Evolutionary conservation across 2,329 filamentous ascomycete genomes (phyloP).

Genomic region (Lecanicillium sp.): DNA sequence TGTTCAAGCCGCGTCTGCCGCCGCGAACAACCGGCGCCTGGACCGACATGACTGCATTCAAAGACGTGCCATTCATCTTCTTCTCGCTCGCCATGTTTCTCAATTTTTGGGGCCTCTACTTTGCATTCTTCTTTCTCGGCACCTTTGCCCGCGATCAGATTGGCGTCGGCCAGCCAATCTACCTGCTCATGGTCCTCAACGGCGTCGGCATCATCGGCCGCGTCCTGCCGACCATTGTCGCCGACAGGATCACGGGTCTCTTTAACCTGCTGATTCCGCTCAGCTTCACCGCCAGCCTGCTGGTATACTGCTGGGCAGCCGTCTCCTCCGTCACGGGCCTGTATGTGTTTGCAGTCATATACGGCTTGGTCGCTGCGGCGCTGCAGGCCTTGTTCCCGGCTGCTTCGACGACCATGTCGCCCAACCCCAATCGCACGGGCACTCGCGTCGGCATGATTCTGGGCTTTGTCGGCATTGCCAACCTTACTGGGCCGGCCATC

Average conservation of each 20-base stretch:
- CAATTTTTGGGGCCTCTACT: slow-evolving; percentile 27
- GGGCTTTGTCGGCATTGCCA: slow-evolving; percentile 20
- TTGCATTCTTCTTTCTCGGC: slow-evolving; percentile 40
- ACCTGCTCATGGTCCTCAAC: slow-evolving; percentile 32
- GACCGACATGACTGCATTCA: slow-evolving; percentile 35
- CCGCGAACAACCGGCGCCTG: slow-evolving; percentile 29
- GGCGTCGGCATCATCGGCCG: slow-evolving; percentile 42
- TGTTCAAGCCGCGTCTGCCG: slow-evolving; percentile 31
- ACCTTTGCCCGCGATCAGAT: slow-evolving; percentile 33
- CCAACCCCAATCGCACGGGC: slow-evolving; percentile 22
- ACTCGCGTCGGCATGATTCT: slow-evolving; percentile 28
- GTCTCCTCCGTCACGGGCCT: slow-evolving; percentile 16
- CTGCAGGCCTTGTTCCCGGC: slow-evolving; percentile 44
- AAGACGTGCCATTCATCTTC: slow-evolving; percentile 27
- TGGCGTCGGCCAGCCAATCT: slow-evolving; percentile 13
- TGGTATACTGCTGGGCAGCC: slow-evolving; percentile 22
- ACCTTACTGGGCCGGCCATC: slow-evolving; percentile 20
- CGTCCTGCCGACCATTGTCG: slow-evolving; percentile 36
- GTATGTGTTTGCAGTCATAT: slow-evolving; percentile 26
- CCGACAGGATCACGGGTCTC: slow-evolving; percentile 39
- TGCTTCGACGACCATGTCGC: slow-evolving; percentile 32
- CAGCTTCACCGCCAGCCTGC: slow-evolving; percentile 12
- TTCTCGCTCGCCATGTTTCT: slow-evolving; percentile 25
- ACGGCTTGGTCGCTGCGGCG: slow-evolving; percentile 41
- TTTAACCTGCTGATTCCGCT: slow-evolving; percentile 41